Evolutionary conservation across 805 yeast genomes (phyloP), one percentile per base, ranked within the genome.

Genomic region (Candida ascalaphidarum): DNA sequence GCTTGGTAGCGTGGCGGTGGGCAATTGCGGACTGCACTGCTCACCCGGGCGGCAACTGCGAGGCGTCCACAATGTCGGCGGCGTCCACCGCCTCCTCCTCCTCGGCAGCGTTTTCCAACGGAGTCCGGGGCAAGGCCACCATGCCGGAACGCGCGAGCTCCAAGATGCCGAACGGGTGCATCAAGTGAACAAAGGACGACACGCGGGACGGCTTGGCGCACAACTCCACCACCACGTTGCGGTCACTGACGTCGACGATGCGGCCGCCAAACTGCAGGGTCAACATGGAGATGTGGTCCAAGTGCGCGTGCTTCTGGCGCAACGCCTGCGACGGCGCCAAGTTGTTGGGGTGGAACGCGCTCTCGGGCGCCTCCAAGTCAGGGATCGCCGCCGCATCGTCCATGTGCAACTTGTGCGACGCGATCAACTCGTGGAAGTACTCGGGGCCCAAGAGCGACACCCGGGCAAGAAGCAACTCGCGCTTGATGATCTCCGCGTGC

Each of bases 81-180:
- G 78, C 81, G 35, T 72, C 76, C 36, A 62, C 62, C 11, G 60
- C 58, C 18, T 64, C 62, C 14, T 63, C 69, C 12, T 61, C 70
- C 23, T 54, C 61, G 21, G 49, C 47, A 23, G 49, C 54, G 14
- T 60, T 61, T 39, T 78, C 83, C 43, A 86, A 61, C 23, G 95
- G 96, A 27, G 97, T 84, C 71, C 96, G 79, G 50, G 97, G 94
- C 47, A 92, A 71, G 7, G 97, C 98, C 89, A 92, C 86, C 94
- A 89, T 84, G 62, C 98, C 98, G 15, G 95, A 81, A 63, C 98
- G 76, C 24, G 96, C 95, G 46, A 89, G 81, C 61, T 92, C 98
- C 48, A 92, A 71, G 33, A 92, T 78, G 50, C 98, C 98, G 51
- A 92, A 92, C 25, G 98, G 98, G 55, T 85, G 92, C 50, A 88